Base-by-base conservation (phyloP, 495 filamentous ascomycete species). In the Bryoglossum gracile region DNA sequence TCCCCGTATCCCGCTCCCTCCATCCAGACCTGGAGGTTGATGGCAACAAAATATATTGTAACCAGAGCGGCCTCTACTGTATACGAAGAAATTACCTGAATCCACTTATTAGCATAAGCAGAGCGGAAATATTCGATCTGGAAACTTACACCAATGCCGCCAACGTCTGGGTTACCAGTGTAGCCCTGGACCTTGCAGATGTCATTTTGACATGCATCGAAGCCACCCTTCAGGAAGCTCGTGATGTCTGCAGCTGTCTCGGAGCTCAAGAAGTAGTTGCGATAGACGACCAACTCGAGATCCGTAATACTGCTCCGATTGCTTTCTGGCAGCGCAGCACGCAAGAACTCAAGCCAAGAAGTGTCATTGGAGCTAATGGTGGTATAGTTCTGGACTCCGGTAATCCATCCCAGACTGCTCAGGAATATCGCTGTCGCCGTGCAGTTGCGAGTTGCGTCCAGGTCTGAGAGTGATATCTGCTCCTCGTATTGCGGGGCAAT, bases 111-210 rank as follows among this genome's bases (percentile, higher is more conserved):
- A 46, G 43, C 25, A 33, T 14, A 19, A n/a, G 19, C 21, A 2
- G 24, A 6, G 19, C 30, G 3, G 24, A 13, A 33, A 30, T 19
- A 1, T 46, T 26, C 13, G 18, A 34, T 13, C 6, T 9, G 3
- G 16, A 46, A 19, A 46, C 26, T 32, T 46, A 46, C 43, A 18
- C 43, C 43, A 34, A 47, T 47, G 18, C 44, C 44, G 16, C 32
- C 32, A 37, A 47, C 38, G 44, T 47, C 44, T n/a, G 44, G 44
- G 25, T 47, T 47, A 9, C 44, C 44, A 23, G 44, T 47, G 21
- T 47, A 47, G 8, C 44, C 44, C 19, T 47, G 44, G 18, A 47
- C 32, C 32, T 37, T n/a, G 21, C 44, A 47, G 3, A 47, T 47
- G 25, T 47, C 44, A 3, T 47, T 47, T 10, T 36, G 9, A 18